Conservation (phyloP, 2,329 filamentous ascomycete species). For the Claviceps sp. region DNA sequence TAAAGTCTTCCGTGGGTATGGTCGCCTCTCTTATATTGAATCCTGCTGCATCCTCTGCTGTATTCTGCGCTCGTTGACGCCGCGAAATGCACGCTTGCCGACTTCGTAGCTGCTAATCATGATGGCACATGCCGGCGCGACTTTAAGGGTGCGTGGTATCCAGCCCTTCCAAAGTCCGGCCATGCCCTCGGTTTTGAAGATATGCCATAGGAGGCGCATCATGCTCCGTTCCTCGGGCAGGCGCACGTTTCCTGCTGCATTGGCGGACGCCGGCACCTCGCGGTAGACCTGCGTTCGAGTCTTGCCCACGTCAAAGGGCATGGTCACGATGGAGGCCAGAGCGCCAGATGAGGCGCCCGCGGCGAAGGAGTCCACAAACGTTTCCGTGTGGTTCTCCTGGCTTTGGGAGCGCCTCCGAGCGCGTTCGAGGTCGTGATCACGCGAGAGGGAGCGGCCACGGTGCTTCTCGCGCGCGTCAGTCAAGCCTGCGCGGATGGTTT, state of each 20-base stretch:
- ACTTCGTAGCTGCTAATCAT: slow-evolving; percentile 99
- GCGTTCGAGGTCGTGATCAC: slow-evolving; percentile 25
- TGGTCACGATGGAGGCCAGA: slow-evolving; percentile 76
- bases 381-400: slow-evolving; percentile 57
- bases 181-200: slow-evolving; percentile 73
- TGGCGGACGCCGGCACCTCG: slow-evolving; percentile 27
- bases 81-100: slow-evolving; percentile 74
- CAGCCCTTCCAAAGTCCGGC: slow-evolving; percentile 80
- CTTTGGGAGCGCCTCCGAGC: slow-evolving; percentile 44
- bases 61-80: slow-evolving; percentile 46
- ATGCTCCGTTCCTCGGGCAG: slow-evolving; percentile 67
- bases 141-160: slow-evolving; percentile 83
- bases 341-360: slow-evolving; percentile 75
- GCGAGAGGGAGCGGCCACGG: slow-evolving; percentile 24
- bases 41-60: slow-evolving; percentile 1
- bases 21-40: not conserved
- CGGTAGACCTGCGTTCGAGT: slow-evolving; percentile 79
- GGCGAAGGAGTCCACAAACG: slow-evolving; percentile 78
- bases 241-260: slow-evolving; percentile 20
- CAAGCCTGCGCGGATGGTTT: slow-evolving; percentile 60
- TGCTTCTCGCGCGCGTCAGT: slow-evolving; percentile 51
- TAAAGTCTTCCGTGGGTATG: too few relatives aligned
- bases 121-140: slow-evolving; percentile 91
- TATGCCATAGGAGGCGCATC: slow-evolving; percentile 75
- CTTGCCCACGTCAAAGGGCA: slow-evolving; percentile 95